Percentiles rank a stretch among this genome's conserved stretches.
phyloP scores from a whole-genome alignment of 768 basidiomycete species.

The Amanita subjunquillea region DNA sequence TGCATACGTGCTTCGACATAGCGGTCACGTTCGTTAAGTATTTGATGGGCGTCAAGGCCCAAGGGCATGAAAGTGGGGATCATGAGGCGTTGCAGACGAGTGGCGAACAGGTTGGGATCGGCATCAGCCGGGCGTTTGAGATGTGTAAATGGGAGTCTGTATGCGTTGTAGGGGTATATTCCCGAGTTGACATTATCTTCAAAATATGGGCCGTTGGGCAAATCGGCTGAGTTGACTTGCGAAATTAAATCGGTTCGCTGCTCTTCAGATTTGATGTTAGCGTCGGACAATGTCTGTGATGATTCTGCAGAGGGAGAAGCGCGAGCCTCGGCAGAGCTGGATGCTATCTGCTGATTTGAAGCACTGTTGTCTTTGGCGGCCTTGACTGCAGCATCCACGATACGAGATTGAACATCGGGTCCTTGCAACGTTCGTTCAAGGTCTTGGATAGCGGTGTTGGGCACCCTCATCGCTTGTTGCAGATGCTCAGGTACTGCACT shows the following conservation, averaged over 20 bases:
- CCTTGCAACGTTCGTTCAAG: conserved; percentile 58
- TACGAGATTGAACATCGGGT: conserved; percentile 46
- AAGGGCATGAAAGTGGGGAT: conserved; percentile 85
- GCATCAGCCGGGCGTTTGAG: conserved; percentile 55
- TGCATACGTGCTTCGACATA: conserved; percentile 84
- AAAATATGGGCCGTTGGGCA: conserved; percentile 65
- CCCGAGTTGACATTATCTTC: conserved; percentile 74
- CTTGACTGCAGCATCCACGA: conserved; percentile 71
- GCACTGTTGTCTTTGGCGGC: conserved; percentile 44
- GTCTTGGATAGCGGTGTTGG: conserved; percentile 48
- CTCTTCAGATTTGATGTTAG: conserved; percentile 44
- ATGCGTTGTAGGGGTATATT: conserved; percentile 91
- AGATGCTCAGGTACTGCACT: conserved; percentile 59
- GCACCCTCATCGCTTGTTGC: conserved; percentile 59
- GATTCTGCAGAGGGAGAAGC: not conserved
- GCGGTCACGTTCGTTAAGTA: conserved; percentile 86
- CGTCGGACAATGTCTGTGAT: not conserved
- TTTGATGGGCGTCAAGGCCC: conserved; percentile 86
- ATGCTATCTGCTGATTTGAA: conserved; percentile 10
- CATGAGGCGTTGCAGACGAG: conserved; percentile 69
- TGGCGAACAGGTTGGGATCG: conserved; percentile 54
- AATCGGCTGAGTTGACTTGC: conserved; percentile 37
- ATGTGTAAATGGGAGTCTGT: conserved; percentile 73
- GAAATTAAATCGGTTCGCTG: conserved; percentile 9
- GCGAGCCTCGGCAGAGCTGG: not conserved